These are phyloP conservation scores for Selaginella tamariscina DNA, from an alignment of 75 land plant species.

Conservation along the genomic window DNA sequence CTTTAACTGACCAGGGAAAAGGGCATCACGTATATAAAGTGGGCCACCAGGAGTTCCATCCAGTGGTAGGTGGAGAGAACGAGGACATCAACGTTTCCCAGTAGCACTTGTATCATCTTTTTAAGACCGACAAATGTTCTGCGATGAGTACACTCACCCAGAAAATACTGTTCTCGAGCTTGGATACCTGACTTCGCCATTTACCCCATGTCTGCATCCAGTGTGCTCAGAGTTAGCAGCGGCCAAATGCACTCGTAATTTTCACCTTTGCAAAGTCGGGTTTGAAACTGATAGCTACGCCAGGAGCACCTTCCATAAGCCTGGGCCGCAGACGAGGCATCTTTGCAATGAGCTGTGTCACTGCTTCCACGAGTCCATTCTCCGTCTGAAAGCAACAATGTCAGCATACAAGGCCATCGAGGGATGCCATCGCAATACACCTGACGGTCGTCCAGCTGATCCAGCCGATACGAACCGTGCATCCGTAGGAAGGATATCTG, in stretches of 20 bases:
- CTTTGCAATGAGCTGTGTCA: constrained; percentile 62
- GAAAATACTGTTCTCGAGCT: constrained; percentile 56
- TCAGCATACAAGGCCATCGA: too few species aligned
- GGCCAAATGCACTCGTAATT: too few species aligned
- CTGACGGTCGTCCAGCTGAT: constrained; percentile 77
- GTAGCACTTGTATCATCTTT: constrained; percentile 56
- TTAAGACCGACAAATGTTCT: constrained; percentile 55
- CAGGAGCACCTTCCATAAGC: constrained; percentile 40
- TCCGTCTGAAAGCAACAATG: constrained; percentile 52
- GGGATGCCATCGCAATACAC: too few species aligned
- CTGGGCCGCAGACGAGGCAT: constrained; percentile 88
- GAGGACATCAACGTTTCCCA: constrained; percentile 53
- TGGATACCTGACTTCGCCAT: constrained; percentile 68
- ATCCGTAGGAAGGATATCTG: constrained; percentile 77
- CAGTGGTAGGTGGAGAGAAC: constrained; percentile 50
- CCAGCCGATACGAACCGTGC: constrained; percentile 89
- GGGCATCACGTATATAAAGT: constrained; percentile 73
- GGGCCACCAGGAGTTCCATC: constrained; percentile 82
- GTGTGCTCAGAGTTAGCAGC: too few species aligned
- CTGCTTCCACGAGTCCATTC: constrained; percentile 93
- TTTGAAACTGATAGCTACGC: constrained; percentile 52
- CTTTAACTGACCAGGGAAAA: constrained; percentile 59
- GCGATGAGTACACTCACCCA: constrained; percentile 72
- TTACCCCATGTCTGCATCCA: constrained; percentile 82
- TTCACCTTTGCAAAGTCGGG: constrained; percentile 91